Base-by-base conservation (phyloP, 1,284 basidiomycete species). In the Tremellales sp. region DNA sequence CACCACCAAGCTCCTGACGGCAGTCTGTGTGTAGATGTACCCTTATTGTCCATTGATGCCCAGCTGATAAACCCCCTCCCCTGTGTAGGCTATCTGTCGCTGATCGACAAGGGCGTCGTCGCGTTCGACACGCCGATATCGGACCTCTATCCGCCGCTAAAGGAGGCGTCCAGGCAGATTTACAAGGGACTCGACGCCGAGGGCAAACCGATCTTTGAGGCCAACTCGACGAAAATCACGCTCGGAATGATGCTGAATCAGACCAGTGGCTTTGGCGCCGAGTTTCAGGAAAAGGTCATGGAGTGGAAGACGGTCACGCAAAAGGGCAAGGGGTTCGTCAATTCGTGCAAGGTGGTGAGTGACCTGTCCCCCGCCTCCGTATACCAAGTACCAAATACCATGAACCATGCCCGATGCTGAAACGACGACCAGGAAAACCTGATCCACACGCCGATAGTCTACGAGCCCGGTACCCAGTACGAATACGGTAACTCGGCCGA, bases 401-500 rank as follows among this genome's bases (percentile, higher is more conserved):
- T 27, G n/a, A 8, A 40, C 16, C 16, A 27, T 12, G 2, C 34
- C n/a, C 21, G 14, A n/a, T 18, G 42, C 37, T 52, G 28, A n/a
- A n/a, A n/a, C n/a, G n/a, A 46, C 16, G 8, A 4, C 6, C 40
- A 65, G 63, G 62, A 61, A 18, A 66, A 68, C 43, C 55, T 68
- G 34, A 43, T 66, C 32, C 42, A 61, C 48, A 63, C 61, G 3
- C 66, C 64, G 1, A 56, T 62, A 21, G 50, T 53, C 6, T 53
- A 58, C 16, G 46, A 51, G 9, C 58, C 63, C 3, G 64, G 61
- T 1, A 56, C 46, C 1, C 34, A 41, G 1, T 66, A 45, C 38
- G 48, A 63, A 36, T 68, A 66, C 31, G 66, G 65, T 14, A 66
- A 65, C 44, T 53, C 53, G 10, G 52, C 55, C 22, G 66, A 68